Percentiles rank a stretch among this genome's conserved stretches.
Conservation (phyloP, 352 stramenopile genomes). For the Pythium vanterpoolii region DNA sequence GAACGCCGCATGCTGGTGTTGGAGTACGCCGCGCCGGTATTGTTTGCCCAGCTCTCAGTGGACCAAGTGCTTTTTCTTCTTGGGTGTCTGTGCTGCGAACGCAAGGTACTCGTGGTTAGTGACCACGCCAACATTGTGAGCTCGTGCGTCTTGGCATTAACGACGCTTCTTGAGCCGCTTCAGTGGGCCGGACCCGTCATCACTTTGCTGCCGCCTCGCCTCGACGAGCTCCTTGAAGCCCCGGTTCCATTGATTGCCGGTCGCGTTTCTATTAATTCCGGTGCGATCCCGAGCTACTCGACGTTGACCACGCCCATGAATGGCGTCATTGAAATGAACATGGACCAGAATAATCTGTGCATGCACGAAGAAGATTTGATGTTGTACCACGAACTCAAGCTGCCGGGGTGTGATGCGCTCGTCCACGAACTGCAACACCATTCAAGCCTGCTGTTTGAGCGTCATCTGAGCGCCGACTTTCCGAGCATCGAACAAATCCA, state of each 20-base stretch:
- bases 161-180: slow-evolving; percentile 59
- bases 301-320: slow-evolving; percentile 56
- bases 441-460: slow-evolving; percentile 55
- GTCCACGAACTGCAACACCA: slow-evolving; percentile 62
- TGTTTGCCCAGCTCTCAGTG: slow-evolving; percentile 71
- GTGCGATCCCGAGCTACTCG: slow-evolving; percentile 43
- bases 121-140: slow-evolving; percentile 75
- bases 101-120: slow-evolving; percentile 74
- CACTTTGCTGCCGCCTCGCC: slow-evolving; percentile 59
- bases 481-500: slow-evolving; percentile 67
- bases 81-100: slow-evolving; percentile 70
- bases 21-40: slow-evolving; percentile 64
- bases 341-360: slow-evolving; percentile 70
- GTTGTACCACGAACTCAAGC: slow-evolving; percentile 72
- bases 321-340: slow-evolving; percentile 79
- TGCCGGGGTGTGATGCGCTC: slow-evolving; percentile 66
- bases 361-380: slow-evolving; percentile 79
- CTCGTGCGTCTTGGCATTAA: slow-evolving; percentile 69
- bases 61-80: slow-evolving; percentile 79
- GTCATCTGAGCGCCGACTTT: slow-evolving; percentile 49
- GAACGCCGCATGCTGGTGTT: slow-evolving; percentile 63
- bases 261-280: slow-evolving; percentile 58
- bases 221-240: slow-evolving; percentile 72
- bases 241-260: slow-evolving; percentile 76
- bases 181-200: slow-evolving; percentile 79